phyloP scores from a whole-genome alignment of 2,329 filamentous ascomycete genomes.

The Fusarium citri region DNA sequence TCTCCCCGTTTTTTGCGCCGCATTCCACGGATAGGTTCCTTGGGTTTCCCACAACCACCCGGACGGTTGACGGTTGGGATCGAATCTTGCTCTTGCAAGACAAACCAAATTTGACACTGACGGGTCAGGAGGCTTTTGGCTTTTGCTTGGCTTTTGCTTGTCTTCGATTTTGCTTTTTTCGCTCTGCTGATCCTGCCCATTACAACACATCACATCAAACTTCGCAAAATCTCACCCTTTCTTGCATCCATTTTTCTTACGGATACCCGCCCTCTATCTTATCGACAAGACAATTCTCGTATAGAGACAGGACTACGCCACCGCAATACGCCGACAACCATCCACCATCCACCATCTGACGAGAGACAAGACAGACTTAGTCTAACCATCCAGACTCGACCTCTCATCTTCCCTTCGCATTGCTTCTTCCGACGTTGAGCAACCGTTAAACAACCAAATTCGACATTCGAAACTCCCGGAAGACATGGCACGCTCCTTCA shows the following conservation, averaged over 20 bases:
- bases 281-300: constrained; percentile 5
- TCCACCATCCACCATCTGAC: constrained; percentile 11
- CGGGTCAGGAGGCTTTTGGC: constrained; percentile 4
- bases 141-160: constrained; percentile 4
- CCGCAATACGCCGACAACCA: constrained; percentile 5
- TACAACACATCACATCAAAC: background rate
- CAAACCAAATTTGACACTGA: constrained; percentile 1
- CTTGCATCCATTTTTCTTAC: background rate
- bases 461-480: constrained; percentile 6
- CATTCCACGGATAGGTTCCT: constrained; percentile 9
- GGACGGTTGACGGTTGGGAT: constrained; percentile 8
- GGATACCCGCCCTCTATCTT: background rate
- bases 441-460: background rate
- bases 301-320: constrained; percentile 20
- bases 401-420: background rate
- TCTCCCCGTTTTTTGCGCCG: constrained; percentile 29
- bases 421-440: background rate
- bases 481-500: constrained; percentile 40
- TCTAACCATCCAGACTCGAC: background rate
- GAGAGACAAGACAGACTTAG: background rate
- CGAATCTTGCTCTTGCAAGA: constrained; percentile 7
- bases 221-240: constrained; percentile 6
- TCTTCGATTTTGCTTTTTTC: background rate
- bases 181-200: constrained; percentile 1
- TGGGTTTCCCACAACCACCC: constrained; percentile 4